Evolutionary conservation across 2,329 filamentous ascomycete species (phyloP).

Genomic region (Raffaelea ambrosiae): DNA sequence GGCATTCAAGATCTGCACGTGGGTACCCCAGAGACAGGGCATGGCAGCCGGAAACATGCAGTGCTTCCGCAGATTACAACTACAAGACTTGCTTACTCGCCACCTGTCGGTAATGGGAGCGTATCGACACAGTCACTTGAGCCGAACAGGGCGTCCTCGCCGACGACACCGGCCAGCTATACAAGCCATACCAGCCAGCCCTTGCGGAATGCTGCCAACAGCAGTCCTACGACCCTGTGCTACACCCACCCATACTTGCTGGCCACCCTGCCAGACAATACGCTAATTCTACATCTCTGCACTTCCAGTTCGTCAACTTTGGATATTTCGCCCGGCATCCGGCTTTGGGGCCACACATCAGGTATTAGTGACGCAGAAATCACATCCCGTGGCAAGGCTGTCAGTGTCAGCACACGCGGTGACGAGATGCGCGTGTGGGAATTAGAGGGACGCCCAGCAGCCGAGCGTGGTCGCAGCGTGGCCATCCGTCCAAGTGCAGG

Average conservation of each 20-base stretch:
- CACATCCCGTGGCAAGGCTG: conserved; percentile 74
- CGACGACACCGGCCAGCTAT: background rate
- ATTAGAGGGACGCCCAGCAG: conserved; percentile 51
- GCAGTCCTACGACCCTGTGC: conserved; percentile 52
- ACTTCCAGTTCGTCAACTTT: conserved; percentile 60
- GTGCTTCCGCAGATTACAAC: conserved; percentile 4
- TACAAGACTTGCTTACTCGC: conserved; percentile 31
- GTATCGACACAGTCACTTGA: background rate
- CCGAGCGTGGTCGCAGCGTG: conserved; percentile 33
- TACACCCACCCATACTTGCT: conserved; percentile 80
- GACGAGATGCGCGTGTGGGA: conserved; percentile 83
- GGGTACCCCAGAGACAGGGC: conserved; percentile 5
- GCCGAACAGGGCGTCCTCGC: background rate
- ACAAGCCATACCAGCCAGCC: no score
- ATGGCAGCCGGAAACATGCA: background rate
- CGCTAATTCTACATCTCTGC: conserved; percentile 72
- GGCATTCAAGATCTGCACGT: conserved; percentile 79
- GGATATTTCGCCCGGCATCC: conserved; percentile 61
- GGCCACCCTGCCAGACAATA: conserved; percentile 79
- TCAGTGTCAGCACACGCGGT: conserved; percentile 77
- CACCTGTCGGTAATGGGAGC: conserved; percentile 12
- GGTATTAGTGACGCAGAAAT: conserved; percentile 81
- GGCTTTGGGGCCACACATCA: conserved; percentile 87
- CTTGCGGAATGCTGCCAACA: no score
- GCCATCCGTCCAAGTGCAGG: conserved; percentile 35